phyloP scores from a whole-genome alignment of 306 rosid species.

The cucumber (Cucumis sativus) region Cucumber_9930_V3 NC_026659.2:21186001-21186500 shows the following conservation, averaged over 20 bases:
- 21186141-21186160: neutral
- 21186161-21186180: neutral
- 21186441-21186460: too few species aligned
- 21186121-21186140: neutral
- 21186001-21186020: neutral
- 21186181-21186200: neutral
- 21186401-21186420: neutral
- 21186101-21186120: neutral
- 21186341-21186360: slow-evolving; percentile 63
- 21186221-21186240: neutral
- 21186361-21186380: slow-evolving; percentile 51
- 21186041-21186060: neutral
- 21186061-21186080: neutral
- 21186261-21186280: neutral
- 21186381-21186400: slow-evolving; percentile 28
- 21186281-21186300: slow-evolving; percentile 21
- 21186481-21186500: neutral
- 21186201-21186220: neutral
- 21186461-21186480: neutral
- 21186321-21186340: slow-evolving; percentile 81
- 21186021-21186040: neutral
- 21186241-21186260: neutral
- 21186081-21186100: neutral
- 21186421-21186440: neutral
- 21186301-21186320: slow-evolving; percentile 91